Percentiles rank a stretch among this genome's conserved stretches.
Evolutionary conservation across 257 asterid genomes (phyloP).

Genomic region (Striga asiatica): DNA sequence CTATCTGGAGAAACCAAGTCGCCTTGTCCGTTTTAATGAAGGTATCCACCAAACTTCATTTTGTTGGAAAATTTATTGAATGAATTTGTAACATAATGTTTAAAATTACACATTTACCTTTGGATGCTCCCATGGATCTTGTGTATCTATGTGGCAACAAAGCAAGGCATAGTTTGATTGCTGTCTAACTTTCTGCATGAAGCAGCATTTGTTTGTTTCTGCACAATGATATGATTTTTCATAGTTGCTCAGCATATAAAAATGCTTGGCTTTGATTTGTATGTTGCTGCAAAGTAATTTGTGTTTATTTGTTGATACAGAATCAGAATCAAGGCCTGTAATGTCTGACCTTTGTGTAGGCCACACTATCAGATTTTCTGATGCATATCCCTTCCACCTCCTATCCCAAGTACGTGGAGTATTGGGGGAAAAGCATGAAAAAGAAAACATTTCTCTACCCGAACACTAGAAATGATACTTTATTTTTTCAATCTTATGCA

Average conservation of each 20-base stretch:
- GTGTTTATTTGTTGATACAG: slow-evolving; percentile 21
- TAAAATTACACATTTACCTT: too few species aligned
- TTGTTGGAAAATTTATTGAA: too few species aligned
- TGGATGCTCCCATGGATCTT: too few species aligned
- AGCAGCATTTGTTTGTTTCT: too few species aligned
- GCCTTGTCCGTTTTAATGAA: slow-evolving; percentile 59
- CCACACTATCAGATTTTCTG: slow-evolving; percentile 36
- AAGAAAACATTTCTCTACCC: background rate
- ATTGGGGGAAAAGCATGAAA: background rate
- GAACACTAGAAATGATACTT: background rate
- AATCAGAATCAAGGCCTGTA: slow-evolving; percentile 35
- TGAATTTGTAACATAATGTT: too few species aligned
- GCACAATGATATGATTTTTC: too few species aligned
- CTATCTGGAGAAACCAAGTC: slow-evolving; percentile 48
- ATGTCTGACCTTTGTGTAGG: slow-evolving; percentile 33
- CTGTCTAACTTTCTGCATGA: too few species aligned
- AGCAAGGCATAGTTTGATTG: too few species aligned
- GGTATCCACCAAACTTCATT: too few species aligned
- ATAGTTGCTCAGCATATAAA: background rate
- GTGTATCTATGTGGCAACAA: too few species aligned
- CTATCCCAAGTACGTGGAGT: slow-evolving; percentile 40
- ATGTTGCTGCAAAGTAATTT: background rate
- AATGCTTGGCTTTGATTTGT: background rate
- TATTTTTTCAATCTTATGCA: slow-evolving; percentile 17
- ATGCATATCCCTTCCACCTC: slow-evolving; percentile 53